Evolutionary conservation across 345 rosid genomes (phyloP), one percentile per base, ranked within the genome.

Genomic region (Corymbia maculata): DNA sequence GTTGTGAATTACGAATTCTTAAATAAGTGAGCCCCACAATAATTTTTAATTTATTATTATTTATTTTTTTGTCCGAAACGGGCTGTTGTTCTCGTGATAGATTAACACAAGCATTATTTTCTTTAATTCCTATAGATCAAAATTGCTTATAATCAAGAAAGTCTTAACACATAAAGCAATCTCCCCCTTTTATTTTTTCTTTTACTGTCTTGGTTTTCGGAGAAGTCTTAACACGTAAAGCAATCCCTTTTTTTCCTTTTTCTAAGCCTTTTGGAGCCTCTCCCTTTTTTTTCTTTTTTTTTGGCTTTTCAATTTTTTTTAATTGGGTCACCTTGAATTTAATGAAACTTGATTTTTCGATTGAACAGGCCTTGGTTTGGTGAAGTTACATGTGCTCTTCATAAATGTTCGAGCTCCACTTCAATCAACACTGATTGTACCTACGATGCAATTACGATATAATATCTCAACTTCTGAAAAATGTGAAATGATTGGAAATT

Each of bases 241-340:
- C 80, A 70, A 70, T 16, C 80, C 0, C 36, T 75, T 17, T 0
- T 59, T 26, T 42, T 22, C 36, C 5, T 3, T 9, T 9, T 12
- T 19, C 36, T 5, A 9, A 1, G 8, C 47, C 36, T 36, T 70
- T 61, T 61, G 68, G 68, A 26, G 68, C 68, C 79, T 4, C 22
- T 32, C 6, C 16, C 16, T 64, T 4, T 64, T 24, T 24, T 26
- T 26, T 4, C 13, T 26, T 11, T 30, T 9, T 0, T 22, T 55
- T 4, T 22, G 28, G 13, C 13, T 22, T 55, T 55, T 55, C 61
- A 0, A 55, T 55, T 9, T 55, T 55, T 55, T 55, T 28, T 36
- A 55, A 55, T 55, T 0, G 5, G 12, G 21, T 32, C 1, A 3
- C 19, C 24, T 68, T 26, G 6, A 36, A 75, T 9, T 7, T 4